A percentile compares a stretch with the other conserved stretches of the same genome.
phyloP scores from a whole-genome alignment of 78 protist genomes.

The Mastigamoeba balamuthi region DNA sequence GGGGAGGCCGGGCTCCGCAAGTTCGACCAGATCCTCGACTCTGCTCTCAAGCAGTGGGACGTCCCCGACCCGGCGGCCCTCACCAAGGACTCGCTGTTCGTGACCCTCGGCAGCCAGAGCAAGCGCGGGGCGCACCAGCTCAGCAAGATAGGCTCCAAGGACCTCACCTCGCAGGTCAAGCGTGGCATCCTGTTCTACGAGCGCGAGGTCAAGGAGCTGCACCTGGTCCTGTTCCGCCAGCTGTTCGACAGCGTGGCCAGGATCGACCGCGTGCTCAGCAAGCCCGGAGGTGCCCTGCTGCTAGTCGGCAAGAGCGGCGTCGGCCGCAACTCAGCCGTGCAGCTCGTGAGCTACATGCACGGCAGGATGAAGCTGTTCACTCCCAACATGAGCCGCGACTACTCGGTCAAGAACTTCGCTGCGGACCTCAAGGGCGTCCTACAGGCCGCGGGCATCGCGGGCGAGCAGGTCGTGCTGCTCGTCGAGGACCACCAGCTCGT shows the following conservation, averaged over 20 bases:
- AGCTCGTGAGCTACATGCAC: constrained; percentile 27
- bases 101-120: no score
- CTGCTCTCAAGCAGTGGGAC: not conserved
- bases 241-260: constrained; percentile 28
- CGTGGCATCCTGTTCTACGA: constrained; percentile 15
- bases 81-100: no score
- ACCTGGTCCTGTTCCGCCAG: constrained; percentile 55
- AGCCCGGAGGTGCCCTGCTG: constrained; percentile 58
- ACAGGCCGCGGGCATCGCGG: constrained; percentile 45
- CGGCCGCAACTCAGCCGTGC: constrained; percentile 47
- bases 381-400: constrained; percentile 26
- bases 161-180: not conserved
- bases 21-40: constrained; percentile 3
- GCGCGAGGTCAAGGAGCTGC: constrained; percentile 51
- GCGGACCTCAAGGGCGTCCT: constrained; percentile 40
- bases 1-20: not conserved
- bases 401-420: constrained; percentile 25
- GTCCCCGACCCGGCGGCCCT: no score
- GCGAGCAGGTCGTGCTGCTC: constrained; percentile 14
- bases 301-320: constrained; percentile 58
- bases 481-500: constrained; percentile 71
- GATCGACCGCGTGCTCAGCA: constrained; percentile 59
- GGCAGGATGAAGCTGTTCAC: constrained; percentile 15
- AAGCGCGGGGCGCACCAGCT: not conserved
- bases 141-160: not conserved